phyloP scores from a whole-genome alignment of 1,284 basidiomycete genomes.

The Rhizoctonia solani region DNA sequence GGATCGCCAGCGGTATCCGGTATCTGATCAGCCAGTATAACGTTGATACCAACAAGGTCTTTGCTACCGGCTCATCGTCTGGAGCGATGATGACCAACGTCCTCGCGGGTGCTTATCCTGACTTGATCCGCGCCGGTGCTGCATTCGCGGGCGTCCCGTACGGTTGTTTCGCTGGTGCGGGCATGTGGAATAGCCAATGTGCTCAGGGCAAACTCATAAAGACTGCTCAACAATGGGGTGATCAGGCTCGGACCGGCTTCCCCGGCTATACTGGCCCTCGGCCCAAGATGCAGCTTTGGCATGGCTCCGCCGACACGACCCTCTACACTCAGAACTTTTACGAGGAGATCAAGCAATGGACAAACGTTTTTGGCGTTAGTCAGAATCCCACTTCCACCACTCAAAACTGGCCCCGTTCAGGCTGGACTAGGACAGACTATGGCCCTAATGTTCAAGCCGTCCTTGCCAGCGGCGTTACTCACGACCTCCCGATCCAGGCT shows the following conservation, averaged over 20 bases:
- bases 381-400: slow-evolving; percentile 49
- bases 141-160: slow-evolving; percentile 59
- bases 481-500: slow-evolving; percentile 52
- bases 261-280: slow-evolving; percentile 57
- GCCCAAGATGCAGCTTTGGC: slow-evolving; percentile 60
- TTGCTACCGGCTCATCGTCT: slow-evolving; percentile 57
- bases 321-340: slow-evolving; percentile 57
- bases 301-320: slow-evolving; percentile 58
- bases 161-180: slow-evolving; percentile 57
- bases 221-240: slow-evolving; percentile 57
- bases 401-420: slow-evolving; percentile 48
- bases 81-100: slow-evolving; percentile 68
- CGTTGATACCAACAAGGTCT: slow-evolving; percentile 54
- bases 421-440: slow-evolving; percentile 52
- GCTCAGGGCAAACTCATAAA: slow-evolving; percentile 52
- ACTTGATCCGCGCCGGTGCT: slow-evolving; percentile 56
- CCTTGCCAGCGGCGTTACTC: slow-evolving; percentile 51
- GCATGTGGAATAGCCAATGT: slow-evolving; percentile 56
- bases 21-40: slow-evolving; percentile 56
- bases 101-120: slow-evolving; percentile 58
- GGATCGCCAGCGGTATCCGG: slow-evolving; percentile 54
- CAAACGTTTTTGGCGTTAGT: slow-evolving; percentile 53
- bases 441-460: slow-evolving; percentile 55
- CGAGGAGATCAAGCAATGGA: slow-evolving; percentile 58
- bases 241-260: slow-evolving; percentile 52